Conservation (phyloP, 805 yeast species). For the Sungouiella thailandica region DNA sequence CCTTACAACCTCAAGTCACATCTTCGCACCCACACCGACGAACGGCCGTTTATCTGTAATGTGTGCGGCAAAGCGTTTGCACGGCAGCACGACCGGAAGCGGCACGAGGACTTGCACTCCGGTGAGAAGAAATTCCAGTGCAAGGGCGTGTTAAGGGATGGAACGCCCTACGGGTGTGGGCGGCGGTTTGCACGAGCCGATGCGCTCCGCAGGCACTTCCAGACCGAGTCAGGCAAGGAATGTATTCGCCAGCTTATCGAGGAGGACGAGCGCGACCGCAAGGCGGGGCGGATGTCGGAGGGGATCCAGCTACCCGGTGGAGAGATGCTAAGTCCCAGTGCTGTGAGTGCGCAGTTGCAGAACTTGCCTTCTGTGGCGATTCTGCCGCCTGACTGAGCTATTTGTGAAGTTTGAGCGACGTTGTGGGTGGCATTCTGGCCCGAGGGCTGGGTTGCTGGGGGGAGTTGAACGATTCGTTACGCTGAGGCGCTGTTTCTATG, state of each 20-base stretch:
- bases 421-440: too few species aligned
- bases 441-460: too few species aligned
- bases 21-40: slow-evolving; percentile 83
- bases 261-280: slow-evolving; percentile 33
- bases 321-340: slow-evolving; percentile 14
- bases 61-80: slow-evolving; percentile 75
- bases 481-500: too few species aligned
- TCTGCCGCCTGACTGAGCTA: slow-evolving; percentile 32
- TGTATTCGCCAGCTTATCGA: slow-evolving; percentile 38
- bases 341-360: slow-evolving; percentile 1
- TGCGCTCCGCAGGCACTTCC: slow-evolving; percentile 42
- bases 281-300: slow-evolving; percentile 6
- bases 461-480: too few species aligned
- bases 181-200: slow-evolving; percentile 44
- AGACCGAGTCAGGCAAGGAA: slow-evolving; percentile 42
- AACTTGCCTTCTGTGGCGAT: slow-evolving; percentile 32
- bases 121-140: slow-evolving; percentile 76
- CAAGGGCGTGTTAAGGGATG: slow-evolving; percentile 57
- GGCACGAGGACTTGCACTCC: slow-evolving; percentile 55
- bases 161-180: slow-evolving; percentile 41
- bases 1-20: slow-evolving; percentile 93
- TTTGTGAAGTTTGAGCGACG: too few species aligned
- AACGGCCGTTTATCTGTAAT: slow-evolving; percentile 68
- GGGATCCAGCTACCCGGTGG: slow-evolving; percentile 18
- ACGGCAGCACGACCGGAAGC: slow-evolving; percentile 41